phyloP scores from a whole-genome alignment of 2,329 filamentous ascomycete genomes.

The Eutypella sp. region DNA sequence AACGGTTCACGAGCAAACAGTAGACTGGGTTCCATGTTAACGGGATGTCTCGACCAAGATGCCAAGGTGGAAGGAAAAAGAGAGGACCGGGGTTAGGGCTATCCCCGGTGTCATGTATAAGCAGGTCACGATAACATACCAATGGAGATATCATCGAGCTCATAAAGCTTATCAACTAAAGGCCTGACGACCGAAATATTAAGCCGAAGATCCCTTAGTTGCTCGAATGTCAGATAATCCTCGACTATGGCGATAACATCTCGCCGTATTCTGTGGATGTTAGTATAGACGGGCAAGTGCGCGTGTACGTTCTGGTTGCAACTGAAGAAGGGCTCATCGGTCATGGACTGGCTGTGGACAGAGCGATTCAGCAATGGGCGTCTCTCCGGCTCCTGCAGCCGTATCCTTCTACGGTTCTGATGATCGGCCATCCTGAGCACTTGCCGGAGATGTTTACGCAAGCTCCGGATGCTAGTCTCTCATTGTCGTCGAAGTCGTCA shows the following conservation, averaged over 20 bases:
- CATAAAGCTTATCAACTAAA: slow-evolving; percentile 77
- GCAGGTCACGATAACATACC: slow-evolving; percentile 40
- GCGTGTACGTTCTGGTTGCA: slow-evolving; percentile 54
- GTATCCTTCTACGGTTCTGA: slow-evolving; percentile 3
- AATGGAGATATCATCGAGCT: slow-evolving; percentile 73
- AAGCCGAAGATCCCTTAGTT: slow-evolving; percentile 75
- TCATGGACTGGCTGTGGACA: slow-evolving; percentile 30
- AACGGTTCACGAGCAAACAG: slow-evolving; percentile 75
- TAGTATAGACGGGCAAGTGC: slow-evolving; percentile 68
- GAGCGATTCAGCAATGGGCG: slow-evolving; percentile 33
- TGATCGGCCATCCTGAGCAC: slow-evolving; percentile 6
- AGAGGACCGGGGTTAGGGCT: too few relatives aligned
- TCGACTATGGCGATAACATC: slow-evolving; percentile 61
- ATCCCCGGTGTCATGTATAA: background rate
- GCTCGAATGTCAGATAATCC: slow-evolving; percentile 63
- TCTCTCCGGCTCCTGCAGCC: slow-evolving; percentile 24
- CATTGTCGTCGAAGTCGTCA: too few relatives aligned
- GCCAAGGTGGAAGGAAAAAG: too few relatives aligned
- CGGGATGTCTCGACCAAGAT: too few relatives aligned
- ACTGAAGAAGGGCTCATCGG: slow-evolving; percentile 43
- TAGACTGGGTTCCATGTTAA: slow-evolving; percentile 54
- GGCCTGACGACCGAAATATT: slow-evolving; percentile 76
- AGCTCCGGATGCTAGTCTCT: background rate
- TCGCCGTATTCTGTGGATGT: slow-evolving; percentile 66
- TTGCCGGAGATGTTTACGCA: background rate